Evolutionary conservation across 139 green algal genomes (phyloP), one percentile per base, ranked within the genome.

Genomic region (Tetraselmis striata): DNA sequence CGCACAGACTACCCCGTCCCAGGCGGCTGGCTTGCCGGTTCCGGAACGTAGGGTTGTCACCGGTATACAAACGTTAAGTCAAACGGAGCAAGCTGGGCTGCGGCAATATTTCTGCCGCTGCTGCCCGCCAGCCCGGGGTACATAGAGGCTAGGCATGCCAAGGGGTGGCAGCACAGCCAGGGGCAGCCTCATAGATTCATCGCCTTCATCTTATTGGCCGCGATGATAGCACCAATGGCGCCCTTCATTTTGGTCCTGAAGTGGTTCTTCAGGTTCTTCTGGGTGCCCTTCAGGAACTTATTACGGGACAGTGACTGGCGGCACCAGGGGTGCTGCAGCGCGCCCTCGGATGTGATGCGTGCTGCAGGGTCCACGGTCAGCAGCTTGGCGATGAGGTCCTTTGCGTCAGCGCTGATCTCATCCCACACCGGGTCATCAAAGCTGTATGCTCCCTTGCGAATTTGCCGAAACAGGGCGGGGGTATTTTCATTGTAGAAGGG

Each of bases 401-500:
- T 89, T 29, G 86, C 86, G 59, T 77, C 83, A 22, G 89, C 79
- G 23, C 86, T 92, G n/a, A 98, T 85, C 1, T 86, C 83, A 59
- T 94, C 86, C 95, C 95, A 98, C 2, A 95, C 93, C 1, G 94
- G 88, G 81, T 98, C 92, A 29, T 95, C 89, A 79, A 98, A 96
- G 76, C 80, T 88, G 86, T 89, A 97, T 1, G 87, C 80, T 27
- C 93, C 94, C 32, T 88, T 89, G 29, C 91, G 85, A 75, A 98
- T 98, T 86, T 93, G 93, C 26, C 94, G 84, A 87, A 97, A 98
- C 58, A 98, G 90, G 59, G 88, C 84, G 26, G 93, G 91, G 82
- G 98, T 94, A 31, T 85, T 92, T 76, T 98, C 94, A 78, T 93
- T 89, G 82, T 93, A 96, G 84, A 98, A 98, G 2, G 95, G 95